Evolutionary conservation across 2,329 filamentous ascomycete species (phyloP).

Genomic region (Xylariaceae sp.): DNA sequence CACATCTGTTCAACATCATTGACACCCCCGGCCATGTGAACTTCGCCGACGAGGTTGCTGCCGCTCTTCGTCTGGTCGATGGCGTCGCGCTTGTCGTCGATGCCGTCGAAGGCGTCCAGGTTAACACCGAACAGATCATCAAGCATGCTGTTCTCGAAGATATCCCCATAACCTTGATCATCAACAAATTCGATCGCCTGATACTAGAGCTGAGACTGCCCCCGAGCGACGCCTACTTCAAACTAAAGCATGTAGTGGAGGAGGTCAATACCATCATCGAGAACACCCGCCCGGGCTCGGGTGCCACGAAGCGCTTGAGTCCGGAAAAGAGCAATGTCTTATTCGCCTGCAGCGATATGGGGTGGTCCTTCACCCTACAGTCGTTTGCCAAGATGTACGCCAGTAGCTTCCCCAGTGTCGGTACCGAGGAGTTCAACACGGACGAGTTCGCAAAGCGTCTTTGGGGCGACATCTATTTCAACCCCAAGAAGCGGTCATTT

Average conservation of each 20-base stretch:
- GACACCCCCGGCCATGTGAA: slow-evolving; percentile 98
- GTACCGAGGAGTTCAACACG: slow-evolving; percentile 47
- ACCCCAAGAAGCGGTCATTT: slow-evolving; percentile 85
- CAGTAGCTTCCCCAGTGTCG: slow-evolving; percentile 79
- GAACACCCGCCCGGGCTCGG: slow-evolving; percentile 76
- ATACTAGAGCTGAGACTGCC: slow-evolving; percentile 93
- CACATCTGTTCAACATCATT: slow-evolving; percentile 88
- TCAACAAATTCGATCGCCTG: slow-evolving; percentile 97
- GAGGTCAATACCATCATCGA: slow-evolving; percentile 97
- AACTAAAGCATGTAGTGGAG: slow-evolving; percentile 97
- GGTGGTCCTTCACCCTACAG: slow-evolving; percentile 92
- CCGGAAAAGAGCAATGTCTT: slow-evolving; percentile 98
- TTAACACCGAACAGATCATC: slow-evolving; percentile 96
- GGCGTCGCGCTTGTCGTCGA: slow-evolving; percentile 93
- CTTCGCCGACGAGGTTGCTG: slow-evolving; percentile 95
- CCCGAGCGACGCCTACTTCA: slow-evolving; percentile 95
- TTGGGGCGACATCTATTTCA: slow-evolving; percentile 98
- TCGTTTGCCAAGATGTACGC: slow-evolving; percentile 98
- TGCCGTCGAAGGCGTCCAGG: slow-evolving; percentile 97
- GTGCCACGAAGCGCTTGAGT: slow-evolving; percentile 77
- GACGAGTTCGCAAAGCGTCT: slow-evolving; percentile 76
- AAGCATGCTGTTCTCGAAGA: slow-evolving; percentile 91
- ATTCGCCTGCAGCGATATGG: slow-evolving; percentile 89
- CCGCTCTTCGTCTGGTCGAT: slow-evolving; percentile 81
- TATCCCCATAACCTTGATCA: slow-evolving; percentile 80